These are phyloP conservation scores for Nepenthes alata DNA, from an alignment of 179 eudicot species.

Conservation along the genomic window DNA sequence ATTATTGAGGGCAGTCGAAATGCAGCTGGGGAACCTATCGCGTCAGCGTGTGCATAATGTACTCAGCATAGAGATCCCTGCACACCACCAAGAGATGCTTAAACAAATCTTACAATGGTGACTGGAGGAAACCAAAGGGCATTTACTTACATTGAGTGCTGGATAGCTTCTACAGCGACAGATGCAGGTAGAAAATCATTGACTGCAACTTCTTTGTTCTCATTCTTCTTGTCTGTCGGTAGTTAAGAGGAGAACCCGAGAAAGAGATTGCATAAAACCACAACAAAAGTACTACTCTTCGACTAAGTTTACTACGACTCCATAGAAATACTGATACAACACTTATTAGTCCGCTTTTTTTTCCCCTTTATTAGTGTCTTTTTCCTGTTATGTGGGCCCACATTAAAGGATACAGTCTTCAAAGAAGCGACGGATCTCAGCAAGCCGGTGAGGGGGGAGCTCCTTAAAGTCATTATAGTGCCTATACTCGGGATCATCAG, in stretches of 20 bases:
- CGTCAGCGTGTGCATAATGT: conserved; percentile 7
- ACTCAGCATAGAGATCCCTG: conserved; percentile 16
- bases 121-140: conserved; percentile 12
- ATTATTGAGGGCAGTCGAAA: no score
- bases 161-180: conserved; percentile 41
- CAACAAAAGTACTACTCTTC: background rate
- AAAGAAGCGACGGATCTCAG: conserved; percentile 46
- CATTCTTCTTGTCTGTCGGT: conserved; percentile 54
- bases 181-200: conserved; percentile 40
- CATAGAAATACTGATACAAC: background rate
- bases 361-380: no score
- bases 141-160: conserved; percentile 44
- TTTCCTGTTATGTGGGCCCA: no score
- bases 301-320: background rate
- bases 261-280: background rate
- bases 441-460: conserved; percentile 46
- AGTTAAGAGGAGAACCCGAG: conserved; percentile 10
- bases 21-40: background rate
- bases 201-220: conserved; percentile 59
- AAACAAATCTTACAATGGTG: background rate
- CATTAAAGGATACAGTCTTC: conserved; percentile 43
- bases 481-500: conserved; percentile 23
- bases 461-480: conserved; percentile 41
- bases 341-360: background rate
- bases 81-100: background rate